Evolutionary conservation across 116 monocot genomes (phyloP), one percentile per base, ranked within the genome.

Genomic region (Cymodocea nodosa): DNA sequence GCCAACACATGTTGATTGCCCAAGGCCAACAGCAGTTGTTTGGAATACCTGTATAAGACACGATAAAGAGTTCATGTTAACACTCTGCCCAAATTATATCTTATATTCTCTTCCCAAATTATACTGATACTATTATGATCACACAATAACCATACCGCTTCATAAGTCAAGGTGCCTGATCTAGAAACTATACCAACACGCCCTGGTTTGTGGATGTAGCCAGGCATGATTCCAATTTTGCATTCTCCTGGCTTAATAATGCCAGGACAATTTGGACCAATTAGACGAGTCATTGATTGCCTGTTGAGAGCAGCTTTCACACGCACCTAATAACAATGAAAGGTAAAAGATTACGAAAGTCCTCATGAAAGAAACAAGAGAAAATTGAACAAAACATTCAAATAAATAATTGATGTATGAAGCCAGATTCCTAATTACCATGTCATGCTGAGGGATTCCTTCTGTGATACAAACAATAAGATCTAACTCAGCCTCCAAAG

Each of bases 191-290:
- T 89, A 34, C 98, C 98, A 50, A 98, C 65, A 61, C 89, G 88
- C 34, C 98, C 98, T 13, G 98, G 98, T 74, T 98, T 98, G 78
- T 98, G 98, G 73, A 98, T 98, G 67, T 98, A 98, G 6, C 98
- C 98, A 75, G 98, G 98, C 98, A 98, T 98, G 50, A 98, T 98
- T 62, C 98, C 98, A 72, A 98, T 98, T 76, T 98, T 98, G 70
- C 98, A 98, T 77, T 98, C 98, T 69, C 98, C 98, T 56, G 98
- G 98, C 68, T 98, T 98, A 22, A 98, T 98, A 56, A 98, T 98
- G n/a, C 98, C 98, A 60, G 98, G 98, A 58, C 98, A 98, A 48
- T 98, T 98, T 50, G 98, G 98, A 51, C 98, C 98, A 62, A 98
- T 98, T 30, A 98, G 65, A 40, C 98, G 70, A 71, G 98, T 98